Percentiles rank a stretch among this genome's conserved stretches.
phyloP scores from a whole-genome alignment of 306 rosid species.

The Lablab purpureus region DNA sequence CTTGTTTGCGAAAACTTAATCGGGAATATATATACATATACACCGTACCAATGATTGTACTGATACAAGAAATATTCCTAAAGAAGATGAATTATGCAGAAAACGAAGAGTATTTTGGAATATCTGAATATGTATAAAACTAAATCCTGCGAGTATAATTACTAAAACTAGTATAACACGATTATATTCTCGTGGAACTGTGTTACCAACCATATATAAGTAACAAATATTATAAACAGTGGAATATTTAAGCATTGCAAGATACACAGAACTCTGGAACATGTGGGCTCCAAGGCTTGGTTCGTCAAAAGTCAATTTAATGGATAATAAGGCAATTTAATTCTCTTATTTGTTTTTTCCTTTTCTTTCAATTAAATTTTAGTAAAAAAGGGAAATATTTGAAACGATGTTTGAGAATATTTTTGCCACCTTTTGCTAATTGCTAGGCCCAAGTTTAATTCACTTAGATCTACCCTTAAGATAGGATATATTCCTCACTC shows the following conservation, averaged over 20 bases:
- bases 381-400: constrained; percentile 41
- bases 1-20: constrained; percentile 22
- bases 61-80: constrained; percentile 54
- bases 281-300: constrained; percentile 51
- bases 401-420: constrained; percentile 41
- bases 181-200: constrained; percentile 46
- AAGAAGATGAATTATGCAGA: constrained; percentile 42
- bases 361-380: background rate
- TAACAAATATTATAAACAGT: background rate
- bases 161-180: constrained; percentile 8
- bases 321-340: constrained; percentile 48
- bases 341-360: constrained; percentile 32
- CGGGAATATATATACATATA: constrained; percentile 40
- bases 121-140: constrained; percentile 42
- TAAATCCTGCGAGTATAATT: constrained; percentile 26
- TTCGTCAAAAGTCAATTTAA: constrained; percentile 50
- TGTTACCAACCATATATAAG: constrained; percentile 20
- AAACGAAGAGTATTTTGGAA: constrained; percentile 49
- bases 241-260: constrained; percentile 22
- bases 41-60: constrained; percentile 51
- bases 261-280: constrained; percentile 30
- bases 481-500: constrained; percentile 50
- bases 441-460: constrained; percentile 31
- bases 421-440: background rate
- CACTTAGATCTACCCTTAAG: constrained; percentile 15